phyloP scores from a whole-genome alignment of 352 stramenopile species.

The Aphanomyces euteiches region DNA sequence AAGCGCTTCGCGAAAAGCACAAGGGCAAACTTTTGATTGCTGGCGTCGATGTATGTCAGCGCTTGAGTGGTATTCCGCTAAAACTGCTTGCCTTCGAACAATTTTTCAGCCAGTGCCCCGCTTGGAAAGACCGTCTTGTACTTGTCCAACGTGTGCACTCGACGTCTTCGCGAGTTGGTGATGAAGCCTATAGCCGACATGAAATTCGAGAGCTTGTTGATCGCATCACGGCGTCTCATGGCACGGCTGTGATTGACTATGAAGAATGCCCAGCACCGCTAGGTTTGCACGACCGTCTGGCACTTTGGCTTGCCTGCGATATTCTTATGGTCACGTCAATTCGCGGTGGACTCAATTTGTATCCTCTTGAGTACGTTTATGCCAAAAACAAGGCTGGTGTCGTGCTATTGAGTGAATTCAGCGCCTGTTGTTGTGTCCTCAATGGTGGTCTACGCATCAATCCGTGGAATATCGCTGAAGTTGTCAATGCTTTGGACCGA shows the following conservation, averaged over 20 bases:
- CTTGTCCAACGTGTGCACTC: constrained; percentile 92
- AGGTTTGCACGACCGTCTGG: constrained; percentile 87
- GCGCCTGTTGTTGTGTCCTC: constrained; percentile 92
- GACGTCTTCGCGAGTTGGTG: constrained; percentile 64
- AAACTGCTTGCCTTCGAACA: constrained; percentile 96
- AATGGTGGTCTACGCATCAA: constrained; percentile 96
- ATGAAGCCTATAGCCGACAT: constrained; percentile 87
- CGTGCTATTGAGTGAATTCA: constrained; percentile 96
- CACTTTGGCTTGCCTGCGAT: constrained; percentile 92
- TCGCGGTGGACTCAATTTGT: constrained; percentile 96
- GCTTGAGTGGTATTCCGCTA: constrained; percentile 90
- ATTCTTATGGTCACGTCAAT: constrained; percentile 95
- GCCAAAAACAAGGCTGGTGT: constrained; percentile 87
- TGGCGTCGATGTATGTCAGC: constrained; percentile 91
- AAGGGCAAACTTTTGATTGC: constrained; percentile 89
- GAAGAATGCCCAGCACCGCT: constrained; percentile 80
- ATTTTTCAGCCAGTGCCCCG: constrained; percentile 93
- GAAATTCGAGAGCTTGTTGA: constrained; percentile 81
- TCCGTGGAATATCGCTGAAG: constrained; percentile 94
- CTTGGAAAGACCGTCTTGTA: constrained; percentile 92
- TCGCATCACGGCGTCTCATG: constrained; percentile 69
- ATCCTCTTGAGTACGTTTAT: constrained; percentile 95
- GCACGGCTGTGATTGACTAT: constrained; percentile 79
- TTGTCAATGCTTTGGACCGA: constrained; percentile 89
- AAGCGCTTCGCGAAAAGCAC: constrained; percentile 86